Percentiles rank a stretch among this genome's conserved stretches.
These are phyloP conservation scores for Daldinia vernicosa DNA, from an alignment of 495 filamentous ascomycete genomes.

Conservation along the genomic window DNA sequence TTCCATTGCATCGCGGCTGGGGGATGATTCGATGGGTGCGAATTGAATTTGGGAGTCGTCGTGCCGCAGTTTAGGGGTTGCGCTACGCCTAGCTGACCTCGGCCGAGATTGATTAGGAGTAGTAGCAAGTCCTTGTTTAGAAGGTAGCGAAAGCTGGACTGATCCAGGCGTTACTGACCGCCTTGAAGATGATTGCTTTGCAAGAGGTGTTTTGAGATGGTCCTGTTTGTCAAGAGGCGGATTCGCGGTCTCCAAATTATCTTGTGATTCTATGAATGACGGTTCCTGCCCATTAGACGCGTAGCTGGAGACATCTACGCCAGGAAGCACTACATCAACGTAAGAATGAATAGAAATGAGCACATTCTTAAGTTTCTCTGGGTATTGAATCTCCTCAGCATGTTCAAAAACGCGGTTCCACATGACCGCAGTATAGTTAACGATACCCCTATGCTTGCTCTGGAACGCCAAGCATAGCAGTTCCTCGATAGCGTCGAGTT, in stretches of 20 bases:
- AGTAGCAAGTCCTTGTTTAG: constrained; percentile 39
- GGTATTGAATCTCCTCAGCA: constrained; percentile 50
- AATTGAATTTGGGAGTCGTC: constrained; percentile 84
- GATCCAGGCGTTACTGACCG: constrained; percentile 42
- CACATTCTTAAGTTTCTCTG: constrained; percentile 53
- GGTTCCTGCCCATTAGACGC: constrained; percentile 44
- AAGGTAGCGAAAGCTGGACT: constrained; percentile 35
- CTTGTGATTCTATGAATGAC: constrained; percentile 63
- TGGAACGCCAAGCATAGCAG: constrained; percentile 55
- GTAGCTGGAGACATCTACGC: constrained; percentile 47
- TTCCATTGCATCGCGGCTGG: constrained; percentile 52
- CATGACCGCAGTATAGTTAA: constrained; percentile 50
- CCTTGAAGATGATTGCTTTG: constrained; percentile 31
- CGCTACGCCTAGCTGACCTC: constrained; percentile 37
- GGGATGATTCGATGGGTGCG: constrained; percentile 68
- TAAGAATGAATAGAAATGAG: constrained; percentile 51
- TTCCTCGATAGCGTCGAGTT: constrained; percentile 51
- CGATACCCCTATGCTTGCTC: constrained; percentile 55
- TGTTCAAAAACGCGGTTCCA: constrained; percentile 58
- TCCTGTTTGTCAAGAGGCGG: constrained; percentile 33
- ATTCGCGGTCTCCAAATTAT: constrained; percentile 47
- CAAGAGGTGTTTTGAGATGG: constrained; percentile 35
- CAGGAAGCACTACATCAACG: constrained; percentile 54
- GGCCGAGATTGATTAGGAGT: constrained; percentile 44
- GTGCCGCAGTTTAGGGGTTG: constrained; percentile 64